Evolutionary conservation across 2,329 filamentous ascomycete species (phyloP).

Genomic region (Fusarium concolor): DNA sequence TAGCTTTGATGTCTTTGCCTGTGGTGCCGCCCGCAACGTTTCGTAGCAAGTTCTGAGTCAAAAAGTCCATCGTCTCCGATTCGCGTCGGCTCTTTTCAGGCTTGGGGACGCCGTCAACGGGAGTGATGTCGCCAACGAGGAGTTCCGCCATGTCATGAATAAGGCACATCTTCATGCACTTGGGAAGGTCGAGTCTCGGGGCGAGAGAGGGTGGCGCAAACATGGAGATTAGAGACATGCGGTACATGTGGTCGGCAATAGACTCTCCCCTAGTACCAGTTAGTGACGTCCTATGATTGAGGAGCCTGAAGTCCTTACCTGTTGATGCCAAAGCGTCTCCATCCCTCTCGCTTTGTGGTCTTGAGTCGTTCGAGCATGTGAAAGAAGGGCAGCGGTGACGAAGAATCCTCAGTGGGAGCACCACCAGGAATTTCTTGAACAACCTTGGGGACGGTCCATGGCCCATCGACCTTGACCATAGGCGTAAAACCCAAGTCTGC

Average conservation of each 20-base stretch:
- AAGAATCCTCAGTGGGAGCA: conserved; percentile 67
- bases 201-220: conserved; percentile 82
- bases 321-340: conserved; percentile 85
- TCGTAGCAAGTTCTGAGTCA: conserved; percentile 78
- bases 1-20: conserved; percentile 76
- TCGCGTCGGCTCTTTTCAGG: conserved; percentile 90
- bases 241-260: conserved; percentile 99
- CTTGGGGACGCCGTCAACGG: conserved; percentile 87
- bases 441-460: conserved; percentile 71
- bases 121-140: conserved; percentile 96
- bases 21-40: conserved; percentile 76
- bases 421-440: conserved; percentile 70
- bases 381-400: conserved; percentile 89
- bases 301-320: conserved; percentile 53
- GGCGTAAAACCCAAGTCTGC: conserved; percentile 52
- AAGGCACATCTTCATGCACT: conserved; percentile 95
- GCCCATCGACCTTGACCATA: conserved; percentile 55
- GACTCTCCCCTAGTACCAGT: conserved; percentile 76
- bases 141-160: conserved; percentile 98
- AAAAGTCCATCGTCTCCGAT: conserved; percentile 90
- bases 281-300: background rate
- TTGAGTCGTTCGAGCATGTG: conserved; percentile 94
- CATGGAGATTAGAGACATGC: conserved; percentile 97
- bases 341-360: conserved; percentile 95
- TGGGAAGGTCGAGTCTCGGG: conserved; percentile 77